These are phyloP conservation scores for Gossypium lobatum DNA, from an alignment of 441 rosid genomes.

Conservation along the genomic window DNA sequence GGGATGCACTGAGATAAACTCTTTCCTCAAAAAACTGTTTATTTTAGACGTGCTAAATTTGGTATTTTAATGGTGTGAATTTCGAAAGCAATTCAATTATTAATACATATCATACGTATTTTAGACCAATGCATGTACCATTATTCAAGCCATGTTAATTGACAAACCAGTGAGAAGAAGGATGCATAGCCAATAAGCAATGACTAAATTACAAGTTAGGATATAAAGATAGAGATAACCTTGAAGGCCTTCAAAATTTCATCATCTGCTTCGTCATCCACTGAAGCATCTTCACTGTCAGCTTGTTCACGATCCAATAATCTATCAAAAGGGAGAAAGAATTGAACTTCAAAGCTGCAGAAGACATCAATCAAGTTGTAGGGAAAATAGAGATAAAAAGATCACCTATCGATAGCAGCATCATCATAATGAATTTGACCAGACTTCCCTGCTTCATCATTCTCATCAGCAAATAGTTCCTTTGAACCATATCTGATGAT, in stretches of 20 bases:
- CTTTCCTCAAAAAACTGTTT: not conserved
- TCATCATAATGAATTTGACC: constrained; percentile 98
- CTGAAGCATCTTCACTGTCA: constrained; percentile 4
- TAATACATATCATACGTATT: not conserved
- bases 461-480: constrained; percentile 94
- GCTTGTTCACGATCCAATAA: constrained; percentile 12
- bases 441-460: constrained; percentile 88
- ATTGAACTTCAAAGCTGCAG: not conserved
- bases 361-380: not conserved
- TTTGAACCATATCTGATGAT: constrained; percentile 96
- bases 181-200: not conserved
- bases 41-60: not conserved
- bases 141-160: not conserved
- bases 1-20: constrained; percentile 5
- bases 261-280: constrained; percentile 13
- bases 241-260: constrained; percentile 15
- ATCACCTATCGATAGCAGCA: constrained; percentile 86
- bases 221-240: constrained; percentile 1
- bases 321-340: constrained; percentile 30
- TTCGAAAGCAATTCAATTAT: not conserved
- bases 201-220: not conserved
- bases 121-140: not conserved
- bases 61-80: not conserved
- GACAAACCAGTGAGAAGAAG: not conserved
- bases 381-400: constrained; percentile 7